A percentile compares a stretch with the other conserved stretches of the same genome.
Evolutionary conservation across 805 yeast genomes (phyloP).

Genomic region (Saturnispora silvae): DNA sequence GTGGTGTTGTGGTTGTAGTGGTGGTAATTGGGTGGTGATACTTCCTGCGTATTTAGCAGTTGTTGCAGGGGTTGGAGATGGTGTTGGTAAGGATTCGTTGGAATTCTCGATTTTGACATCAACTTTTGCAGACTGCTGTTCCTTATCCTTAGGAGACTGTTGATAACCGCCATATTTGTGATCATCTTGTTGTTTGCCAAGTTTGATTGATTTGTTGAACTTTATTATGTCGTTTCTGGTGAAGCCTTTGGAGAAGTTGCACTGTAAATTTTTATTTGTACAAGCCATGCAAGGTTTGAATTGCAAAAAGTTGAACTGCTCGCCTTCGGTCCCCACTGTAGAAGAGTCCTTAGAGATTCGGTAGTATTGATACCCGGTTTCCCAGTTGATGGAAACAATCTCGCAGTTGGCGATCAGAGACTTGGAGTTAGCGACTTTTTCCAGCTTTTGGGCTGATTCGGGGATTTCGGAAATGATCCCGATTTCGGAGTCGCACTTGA

Average conservation of each 20-base stretch:
- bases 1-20: not conserved
- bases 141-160: not conserved
- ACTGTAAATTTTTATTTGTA: slow-evolving; percentile 31
- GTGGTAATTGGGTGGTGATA: not conserved
- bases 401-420: slow-evolving; percentile 23
- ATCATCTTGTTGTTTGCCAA: not conserved
- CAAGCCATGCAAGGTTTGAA: slow-evolving; percentile 51
- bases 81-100: slow-evolving; percentile 5
- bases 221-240: slow-evolving; percentile 49
- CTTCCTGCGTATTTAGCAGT: not conserved
- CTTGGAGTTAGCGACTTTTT: slow-evolving; percentile 1
- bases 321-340: slow-evolving; percentile 12
- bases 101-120: not conserved
- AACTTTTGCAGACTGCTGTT: not conserved
- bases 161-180: not conserved
- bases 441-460: no score
- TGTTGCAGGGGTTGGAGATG: slow-evolving; percentile 2
- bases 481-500: slow-evolving; percentile 64
- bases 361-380: slow-evolving; percentile 21
- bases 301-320: slow-evolving; percentile 27
- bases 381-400: slow-evolving; percentile 17
- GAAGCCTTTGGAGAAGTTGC: slow-evolving; percentile 55
- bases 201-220: slow-evolving; percentile 25
- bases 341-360: slow-evolving; percentile 17
- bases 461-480: slow-evolving; percentile 21